A percentile compares a stretch with the other conserved stretches of the same genome.
Conservation (phyloP, 176 grass and related monocot species). For the Bolboschoenus planiculmis region DNA sequence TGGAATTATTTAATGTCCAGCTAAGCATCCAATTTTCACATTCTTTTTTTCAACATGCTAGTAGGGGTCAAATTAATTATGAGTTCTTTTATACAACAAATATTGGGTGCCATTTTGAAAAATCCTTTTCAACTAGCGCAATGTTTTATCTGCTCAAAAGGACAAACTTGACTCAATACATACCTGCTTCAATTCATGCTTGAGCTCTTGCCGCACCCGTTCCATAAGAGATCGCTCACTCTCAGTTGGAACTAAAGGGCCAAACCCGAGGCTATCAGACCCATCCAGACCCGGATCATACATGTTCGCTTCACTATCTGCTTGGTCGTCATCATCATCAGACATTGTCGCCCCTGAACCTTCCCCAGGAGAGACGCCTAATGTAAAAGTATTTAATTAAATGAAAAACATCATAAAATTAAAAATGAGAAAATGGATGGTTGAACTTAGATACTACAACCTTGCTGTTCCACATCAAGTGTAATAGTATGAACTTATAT, state of each 20-base stretch:
- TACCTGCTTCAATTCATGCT: slow-evolving; percentile 64
- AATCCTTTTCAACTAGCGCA: background rate
- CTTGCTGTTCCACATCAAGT: background rate
- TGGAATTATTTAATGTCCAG: background rate
- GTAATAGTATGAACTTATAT: background rate
- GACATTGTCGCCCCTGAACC: slow-evolving; percentile 64
- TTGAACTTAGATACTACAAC: background rate
- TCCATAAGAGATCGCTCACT: slow-evolving; percentile 65
- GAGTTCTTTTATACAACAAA: background rate
- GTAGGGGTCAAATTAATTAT: background rate
- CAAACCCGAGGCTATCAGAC: slow-evolving; percentile 40
- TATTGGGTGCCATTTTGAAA: background rate
- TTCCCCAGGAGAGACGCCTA: slow-evolving; percentile 57
- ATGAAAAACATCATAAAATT: background rate
- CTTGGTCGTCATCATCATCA: slow-evolving; percentile 59
- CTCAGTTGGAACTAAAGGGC: slow-evolving; percentile 52
- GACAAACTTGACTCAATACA: background rate
- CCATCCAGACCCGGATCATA: slow-evolving; percentile 52
- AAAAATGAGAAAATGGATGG: background rate
- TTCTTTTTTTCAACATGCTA: background rate
- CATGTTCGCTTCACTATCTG: slow-evolving; percentile 55
- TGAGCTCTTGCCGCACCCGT: slow-evolving; percentile 65
- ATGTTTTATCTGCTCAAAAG: background rate
- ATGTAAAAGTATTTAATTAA: slow-evolving; percentile 6
- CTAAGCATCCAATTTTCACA: background rate